phyloP scores from a whole-genome alignment of 148 eudicot genomes.

The Silene conica region DNA sequence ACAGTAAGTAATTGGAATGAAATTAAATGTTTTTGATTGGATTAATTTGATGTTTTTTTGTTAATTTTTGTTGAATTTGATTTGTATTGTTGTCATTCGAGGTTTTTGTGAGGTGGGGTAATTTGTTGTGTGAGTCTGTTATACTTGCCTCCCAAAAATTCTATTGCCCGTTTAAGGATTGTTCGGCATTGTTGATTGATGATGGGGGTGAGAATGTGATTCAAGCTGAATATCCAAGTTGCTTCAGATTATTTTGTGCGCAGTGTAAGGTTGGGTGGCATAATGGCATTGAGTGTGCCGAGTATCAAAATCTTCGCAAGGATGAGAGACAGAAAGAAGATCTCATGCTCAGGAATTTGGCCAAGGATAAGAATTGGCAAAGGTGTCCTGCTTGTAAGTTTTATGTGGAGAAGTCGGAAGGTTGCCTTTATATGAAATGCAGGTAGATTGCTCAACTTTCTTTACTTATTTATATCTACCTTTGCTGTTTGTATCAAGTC shows the following conservation, averaged over 20 bases:
- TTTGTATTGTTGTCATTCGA: slow-evolving; percentile 16
- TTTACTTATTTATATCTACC: neutral
- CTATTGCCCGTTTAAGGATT: slow-evolving; percentile 50
- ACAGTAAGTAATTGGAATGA: no score
- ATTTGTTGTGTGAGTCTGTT: slow-evolving; percentile 42
- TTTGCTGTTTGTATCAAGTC: neutral
- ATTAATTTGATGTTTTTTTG: no score
- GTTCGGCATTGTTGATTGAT: slow-evolving; percentile 45
- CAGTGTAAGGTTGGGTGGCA: slow-evolving; percentile 69
- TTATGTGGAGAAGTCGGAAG: slow-evolving; percentile 49
- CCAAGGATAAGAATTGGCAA: slow-evolving; percentile 52
- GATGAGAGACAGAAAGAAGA: slow-evolving; percentile 55
- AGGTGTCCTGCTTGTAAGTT: slow-evolving; percentile 61
- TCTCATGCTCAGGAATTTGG: slow-evolving; percentile 48
- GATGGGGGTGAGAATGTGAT: slow-evolving; percentile 29
- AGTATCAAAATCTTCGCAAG: slow-evolving; percentile 41
- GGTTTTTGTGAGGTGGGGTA: slow-evolving; percentile 52
- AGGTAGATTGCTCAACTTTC: slow-evolving; percentile 30
- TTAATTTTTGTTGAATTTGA: no score
- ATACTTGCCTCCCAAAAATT: slow-evolving; percentile 44
- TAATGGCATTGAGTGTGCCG: slow-evolving; percentile 40
- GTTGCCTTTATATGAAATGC: slow-evolving; percentile 62
- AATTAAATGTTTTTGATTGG: no score
- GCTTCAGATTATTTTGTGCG: slow-evolving; percentile 55
- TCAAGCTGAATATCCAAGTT: slow-evolving; percentile 47